These are phyloP conservation scores for Ocimum tenuiflorum DNA, from an alignment of 257 asterid species.

Conservation along the genomic window DNA sequence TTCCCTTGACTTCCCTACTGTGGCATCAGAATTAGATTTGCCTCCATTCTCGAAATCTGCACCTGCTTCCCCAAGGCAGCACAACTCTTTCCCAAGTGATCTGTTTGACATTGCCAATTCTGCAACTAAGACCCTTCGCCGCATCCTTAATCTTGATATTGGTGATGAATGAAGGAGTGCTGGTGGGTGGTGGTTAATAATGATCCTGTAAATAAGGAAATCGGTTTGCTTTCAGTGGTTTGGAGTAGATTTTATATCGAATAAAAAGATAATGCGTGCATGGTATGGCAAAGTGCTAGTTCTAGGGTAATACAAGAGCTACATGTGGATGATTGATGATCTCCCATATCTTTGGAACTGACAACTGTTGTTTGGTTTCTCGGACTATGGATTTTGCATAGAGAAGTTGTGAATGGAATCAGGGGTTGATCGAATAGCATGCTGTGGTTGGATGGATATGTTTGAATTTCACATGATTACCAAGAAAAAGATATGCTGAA, in stretches of 20 bases:
- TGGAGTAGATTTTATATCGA: conserved; percentile 36
- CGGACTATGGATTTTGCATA: conserved; percentile 11
- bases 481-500: conserved; percentile 12
- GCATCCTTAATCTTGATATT: conserved; percentile 88
- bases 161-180: conserved; percentile 42
- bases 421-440: conserved; percentile 14
- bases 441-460: conserved; percentile 13
- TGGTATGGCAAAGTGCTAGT: conserved; percentile 23
- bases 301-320: conserved; percentile 30
- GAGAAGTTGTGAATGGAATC: conserved; percentile 21
- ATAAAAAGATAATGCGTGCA: conserved; percentile 31
- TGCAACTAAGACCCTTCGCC: conserved; percentile 86
- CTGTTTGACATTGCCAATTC: conserved; percentile 46
- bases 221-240: conserved; percentile 24
- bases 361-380: neutral
- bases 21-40: conserved; percentile 42
- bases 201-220: conserved; percentile 41
- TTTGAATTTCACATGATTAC: conserved; percentile 14
- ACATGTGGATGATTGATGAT: conserved; percentile 35
- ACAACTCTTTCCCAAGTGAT: conserved; percentile 35
- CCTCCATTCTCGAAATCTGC: conserved; percentile 59
- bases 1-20: conserved; percentile 57
- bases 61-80: conserved; percentile 72
- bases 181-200: conserved; percentile 27
- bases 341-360: conserved; percentile 22